Evolutionary conservation across 306 rosid genomes (phyloP).

Genomic region (Fragaria vesca): DNA sequence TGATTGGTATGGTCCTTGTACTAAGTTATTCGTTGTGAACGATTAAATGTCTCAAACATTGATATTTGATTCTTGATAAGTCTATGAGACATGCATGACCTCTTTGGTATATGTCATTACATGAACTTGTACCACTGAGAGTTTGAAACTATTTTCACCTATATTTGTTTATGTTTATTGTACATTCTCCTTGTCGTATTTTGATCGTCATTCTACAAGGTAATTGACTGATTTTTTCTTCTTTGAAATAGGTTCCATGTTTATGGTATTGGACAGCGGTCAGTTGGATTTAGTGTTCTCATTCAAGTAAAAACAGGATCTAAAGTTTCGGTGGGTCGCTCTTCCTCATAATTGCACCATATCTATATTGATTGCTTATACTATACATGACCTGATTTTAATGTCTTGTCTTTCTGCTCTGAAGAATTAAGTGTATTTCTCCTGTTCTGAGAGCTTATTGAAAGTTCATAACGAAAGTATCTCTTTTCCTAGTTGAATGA

Average conservation of each 20-base stretch:
- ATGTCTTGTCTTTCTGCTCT: neutral
- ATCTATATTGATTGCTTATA: neutral
- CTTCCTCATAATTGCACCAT: neutral
- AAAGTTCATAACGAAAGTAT: neutral
- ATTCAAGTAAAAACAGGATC: slow-evolving; percentile 86
- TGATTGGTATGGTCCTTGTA: slow-evolving; percentile 60
- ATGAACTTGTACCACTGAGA: no score
- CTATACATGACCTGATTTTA: no score
- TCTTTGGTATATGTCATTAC: neutral
- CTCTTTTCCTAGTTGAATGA: no score
- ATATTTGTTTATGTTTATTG: neutral
- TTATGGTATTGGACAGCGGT: slow-evolving; percentile 73
- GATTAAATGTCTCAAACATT: neutral
- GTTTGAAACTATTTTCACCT: no score
- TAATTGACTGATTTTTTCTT: neutral
- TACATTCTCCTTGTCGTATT: neutral
- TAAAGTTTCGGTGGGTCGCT: slow-evolving; percentile 63
- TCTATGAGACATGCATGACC: neutral
- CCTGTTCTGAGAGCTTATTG: neutral
- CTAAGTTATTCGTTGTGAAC: slow-evolving; percentile 13
- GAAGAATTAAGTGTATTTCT: neutral
- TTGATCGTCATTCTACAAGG: neutral
- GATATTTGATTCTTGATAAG: neutral
- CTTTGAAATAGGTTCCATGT: slow-evolving; percentile 77
- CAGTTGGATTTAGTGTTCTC: slow-evolving; percentile 74